phyloP scores from a whole-genome alignment of 2,329 filamentous ascomycete genomes.

The Diplodia intermedia region DNA sequence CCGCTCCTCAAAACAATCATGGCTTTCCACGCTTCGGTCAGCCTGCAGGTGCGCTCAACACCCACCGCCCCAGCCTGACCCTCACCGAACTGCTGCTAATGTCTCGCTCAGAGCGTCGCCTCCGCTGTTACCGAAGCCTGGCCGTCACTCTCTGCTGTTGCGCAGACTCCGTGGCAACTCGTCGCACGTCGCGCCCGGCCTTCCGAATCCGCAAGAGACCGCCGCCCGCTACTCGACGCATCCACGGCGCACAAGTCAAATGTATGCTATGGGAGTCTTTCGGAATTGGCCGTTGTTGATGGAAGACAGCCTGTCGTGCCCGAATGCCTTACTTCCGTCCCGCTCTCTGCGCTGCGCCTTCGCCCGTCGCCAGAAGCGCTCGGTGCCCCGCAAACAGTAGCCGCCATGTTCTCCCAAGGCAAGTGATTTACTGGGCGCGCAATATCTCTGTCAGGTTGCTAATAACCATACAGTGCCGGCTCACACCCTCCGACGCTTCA shows the following conservation, averaged over 20 bases:
- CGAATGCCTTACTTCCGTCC: conserved; percentile 15
- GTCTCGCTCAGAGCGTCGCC: conserved; percentile 52
- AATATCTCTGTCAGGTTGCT: not conserved
- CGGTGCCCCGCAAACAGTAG: conserved; percentile 11
- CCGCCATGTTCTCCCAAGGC: conserved; percentile 30
- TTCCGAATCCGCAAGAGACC: conserved; percentile 36
- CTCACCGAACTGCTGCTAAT: conserved; percentile 35
- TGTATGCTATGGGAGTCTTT: not conserved
- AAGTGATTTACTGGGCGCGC: not conserved
- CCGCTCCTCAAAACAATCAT: conserved; percentile 43
- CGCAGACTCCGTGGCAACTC: conserved; percentile 47
- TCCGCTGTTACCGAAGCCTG: conserved; percentile 48
- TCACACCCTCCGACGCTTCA: conserved; percentile 16
- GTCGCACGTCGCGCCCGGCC: conserved; percentile 38
- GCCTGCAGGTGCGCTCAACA: conserved; percentile 54
- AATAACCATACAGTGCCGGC: conserved; percentile 6
- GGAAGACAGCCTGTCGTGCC: conserved; percentile 17
- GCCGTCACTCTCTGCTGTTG: conserved; percentile 49
- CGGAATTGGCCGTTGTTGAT: not conserved
- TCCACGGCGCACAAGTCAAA: conserved; percentile 9
- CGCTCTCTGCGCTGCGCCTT: conserved; percentile 34
- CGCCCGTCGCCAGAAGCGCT: conserved; percentile 32
- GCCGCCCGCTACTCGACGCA: not conserved
- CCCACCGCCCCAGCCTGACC: conserved; percentile 34
- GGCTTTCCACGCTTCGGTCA: conserved; percentile 60